Evolutionary conservation across 192 early-diverging fungal genomes (phyloP).

Genomic region (Entomortierella parvispora): DNA sequence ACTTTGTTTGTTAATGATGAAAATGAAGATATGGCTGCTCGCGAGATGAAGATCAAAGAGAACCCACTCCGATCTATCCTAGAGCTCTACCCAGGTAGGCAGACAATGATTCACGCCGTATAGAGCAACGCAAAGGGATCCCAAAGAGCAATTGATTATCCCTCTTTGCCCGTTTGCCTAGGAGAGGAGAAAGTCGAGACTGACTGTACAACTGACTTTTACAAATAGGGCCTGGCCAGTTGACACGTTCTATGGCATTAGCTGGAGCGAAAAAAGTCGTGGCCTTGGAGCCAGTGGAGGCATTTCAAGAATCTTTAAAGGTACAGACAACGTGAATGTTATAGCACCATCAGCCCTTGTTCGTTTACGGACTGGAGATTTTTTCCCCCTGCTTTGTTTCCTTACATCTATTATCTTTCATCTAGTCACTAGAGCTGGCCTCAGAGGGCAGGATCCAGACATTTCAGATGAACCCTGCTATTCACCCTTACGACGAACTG

Average conservation of each 20-base stretch:
- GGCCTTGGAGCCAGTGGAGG: constrained; percentile 25
- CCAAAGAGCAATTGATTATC: too few relatives aligned
- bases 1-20: background rate
- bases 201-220: too few relatives aligned
- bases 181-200: too few relatives aligned
- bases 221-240: constrained; percentile 48
- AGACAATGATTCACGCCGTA: background rate
- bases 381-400: background rate
- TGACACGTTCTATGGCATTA: constrained; percentile 42
- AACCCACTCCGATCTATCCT: constrained; percentile 25
- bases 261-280: constrained; percentile 39
- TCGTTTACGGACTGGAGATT: too few relatives aligned
- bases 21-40: constrained; percentile 24
- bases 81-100: constrained; percentile 31
- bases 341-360: too few relatives aligned
- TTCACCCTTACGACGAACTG: constrained; percentile 24
- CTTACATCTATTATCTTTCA: background rate
- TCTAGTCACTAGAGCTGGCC: constrained; percentile 13
- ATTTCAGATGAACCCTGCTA: constrained; percentile 7
- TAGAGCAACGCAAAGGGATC: too few relatives aligned
- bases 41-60: constrained; percentile 10
- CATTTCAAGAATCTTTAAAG: constrained; percentile 18
- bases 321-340: too few relatives aligned
- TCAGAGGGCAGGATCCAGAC: constrained; percentile 28
- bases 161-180: too few relatives aligned